Evolutionary conservation across 768 basidiomycete species (phyloP).

Genomic region (Trametopsis cervina): DNA sequence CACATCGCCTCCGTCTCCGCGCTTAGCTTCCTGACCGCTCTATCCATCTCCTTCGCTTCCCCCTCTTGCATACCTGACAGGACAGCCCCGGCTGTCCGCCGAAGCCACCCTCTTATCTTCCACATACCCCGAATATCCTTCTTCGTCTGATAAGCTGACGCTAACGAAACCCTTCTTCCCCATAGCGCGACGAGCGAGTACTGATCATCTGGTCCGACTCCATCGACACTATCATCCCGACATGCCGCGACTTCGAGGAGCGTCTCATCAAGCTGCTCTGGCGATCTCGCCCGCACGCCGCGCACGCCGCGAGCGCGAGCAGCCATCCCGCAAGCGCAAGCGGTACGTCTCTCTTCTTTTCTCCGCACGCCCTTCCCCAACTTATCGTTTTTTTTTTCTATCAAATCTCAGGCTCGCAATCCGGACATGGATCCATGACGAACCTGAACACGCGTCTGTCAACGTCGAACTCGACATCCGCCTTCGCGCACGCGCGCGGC

Average conservation of each 20-base stretch:
- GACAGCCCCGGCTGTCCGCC: too few species aligned
- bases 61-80: too few species aligned
- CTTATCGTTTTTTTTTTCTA: neutral
- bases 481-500: neutral
- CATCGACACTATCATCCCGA: constrained; percentile 65
- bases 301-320: constrained; percentile 21
- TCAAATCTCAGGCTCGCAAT: constrained; percentile 25
- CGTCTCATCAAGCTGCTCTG: constrained; percentile 52
- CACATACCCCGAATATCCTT: too few species aligned
- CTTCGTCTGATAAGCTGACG: too few species aligned
- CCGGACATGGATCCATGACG: constrained; percentile 30
- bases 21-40: too few species aligned
- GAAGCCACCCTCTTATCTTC: too few species aligned
- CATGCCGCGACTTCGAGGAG: constrained; percentile 46
- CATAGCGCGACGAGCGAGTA: constrained; percentile 73
- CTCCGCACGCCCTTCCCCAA: constrained; percentile 5
- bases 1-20: too few species aligned
- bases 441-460: constrained; percentile 19
- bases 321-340: constrained; percentile 23
- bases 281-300: constrained; percentile 31
- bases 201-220: constrained; percentile 82
- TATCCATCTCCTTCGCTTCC: too few species aligned
- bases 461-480: constrained; percentile 6
- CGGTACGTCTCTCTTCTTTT: too few species aligned
- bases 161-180: too few species aligned